Percentiles rank a stretch among this genome's conserved stretches.
phyloP scores from a whole-genome alignment of 2,329 filamentous ascomycete genomes.

The Monilinia fructicola region DNA sequence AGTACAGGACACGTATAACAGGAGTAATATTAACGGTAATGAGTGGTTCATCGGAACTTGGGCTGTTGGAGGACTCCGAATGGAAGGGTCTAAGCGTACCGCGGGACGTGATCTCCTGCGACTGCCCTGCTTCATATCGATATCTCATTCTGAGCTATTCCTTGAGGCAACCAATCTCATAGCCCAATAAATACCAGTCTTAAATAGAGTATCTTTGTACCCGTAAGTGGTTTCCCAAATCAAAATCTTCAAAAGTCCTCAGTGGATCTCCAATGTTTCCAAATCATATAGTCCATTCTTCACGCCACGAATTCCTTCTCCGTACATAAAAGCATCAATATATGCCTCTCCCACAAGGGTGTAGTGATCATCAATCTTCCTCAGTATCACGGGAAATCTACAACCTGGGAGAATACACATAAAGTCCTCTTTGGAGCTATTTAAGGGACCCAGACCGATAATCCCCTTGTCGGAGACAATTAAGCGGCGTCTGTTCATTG shows the following conservation, averaged over 20 bases:
- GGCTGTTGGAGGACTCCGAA: too few relatives aligned
- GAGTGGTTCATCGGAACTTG: neutral
- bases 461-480: constrained; percentile 26
- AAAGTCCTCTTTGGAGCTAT: constrained; percentile 29
- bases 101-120: neutral
- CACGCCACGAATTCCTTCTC: constrained; percentile 31
- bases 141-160: neutral
- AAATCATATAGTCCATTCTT: constrained; percentile 22
- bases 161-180: neutral
- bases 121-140: neutral
- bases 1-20: neutral
- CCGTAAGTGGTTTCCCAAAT: neutral
- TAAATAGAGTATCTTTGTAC: neutral
- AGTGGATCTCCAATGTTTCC: constrained; percentile 33
- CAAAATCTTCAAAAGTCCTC: neutral
- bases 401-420: constrained; percentile 36
- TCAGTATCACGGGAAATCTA: constrained; percentile 35
- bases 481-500: constrained; percentile 33
- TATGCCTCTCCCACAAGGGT: constrained; percentile 36
- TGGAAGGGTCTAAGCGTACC: neutral
- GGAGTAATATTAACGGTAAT: neutral
- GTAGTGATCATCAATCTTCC: constrained; percentile 25
- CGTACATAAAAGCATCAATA: constrained; percentile 36
- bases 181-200: neutral
- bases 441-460: constrained; percentile 32